Evolutionary conservation across 129 eudicot genomes (phyloP).

Genomic region (Escallonia herrerae): DNA sequence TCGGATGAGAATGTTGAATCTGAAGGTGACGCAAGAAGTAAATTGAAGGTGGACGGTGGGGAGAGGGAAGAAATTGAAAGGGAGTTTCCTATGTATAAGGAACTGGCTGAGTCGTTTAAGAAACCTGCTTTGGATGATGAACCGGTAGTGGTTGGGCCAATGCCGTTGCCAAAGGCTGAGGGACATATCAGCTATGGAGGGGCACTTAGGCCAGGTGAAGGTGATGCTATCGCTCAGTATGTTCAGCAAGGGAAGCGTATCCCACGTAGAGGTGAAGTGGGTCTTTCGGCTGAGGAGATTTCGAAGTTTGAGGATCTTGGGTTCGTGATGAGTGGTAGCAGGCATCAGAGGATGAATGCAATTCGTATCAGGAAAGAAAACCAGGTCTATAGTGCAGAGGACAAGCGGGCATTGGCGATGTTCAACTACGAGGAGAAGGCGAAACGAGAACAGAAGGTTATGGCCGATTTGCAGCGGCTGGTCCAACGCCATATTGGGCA

Average conservation of each 20-base stretch:
- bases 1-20: conserved; percentile 26
- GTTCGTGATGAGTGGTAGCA: conserved; percentile 98
- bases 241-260: conserved; percentile 99
- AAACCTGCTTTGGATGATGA: conserved; percentile 55
- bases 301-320: conserved; percentile 81
- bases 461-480: conserved; percentile 92
- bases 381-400: conserved; percentile 99
- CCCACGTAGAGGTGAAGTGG: conserved; percentile 99
- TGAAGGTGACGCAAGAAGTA: conserved; percentile 23
- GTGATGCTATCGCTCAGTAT: conserved; percentile 98
- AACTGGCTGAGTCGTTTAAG: conserved; percentile 50
- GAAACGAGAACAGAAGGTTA: conserved; percentile 91
- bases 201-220: conserved; percentile 99
- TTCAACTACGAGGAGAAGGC: conserved; percentile 96
- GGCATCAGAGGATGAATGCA: conserved; percentile 99
- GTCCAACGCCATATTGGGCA: conserved; percentile 87
- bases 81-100: conserved; percentile 53
- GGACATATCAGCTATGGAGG: conserved; percentile 99
- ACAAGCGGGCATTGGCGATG: conserved; percentile 93
- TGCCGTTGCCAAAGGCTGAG: conserved; percentile 93
- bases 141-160: conserved; percentile 63
- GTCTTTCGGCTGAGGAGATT: conserved; percentile 97
- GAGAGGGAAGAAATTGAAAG: conserved; percentile 31
- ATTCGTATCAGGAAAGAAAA: conserved; percentile 98
- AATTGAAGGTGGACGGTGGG: conserved; percentile 24